Base-by-base conservation (phyloP, 2,329 filamentous ascomycete species). In the Neocatenulostroma microsporum region DNA sequence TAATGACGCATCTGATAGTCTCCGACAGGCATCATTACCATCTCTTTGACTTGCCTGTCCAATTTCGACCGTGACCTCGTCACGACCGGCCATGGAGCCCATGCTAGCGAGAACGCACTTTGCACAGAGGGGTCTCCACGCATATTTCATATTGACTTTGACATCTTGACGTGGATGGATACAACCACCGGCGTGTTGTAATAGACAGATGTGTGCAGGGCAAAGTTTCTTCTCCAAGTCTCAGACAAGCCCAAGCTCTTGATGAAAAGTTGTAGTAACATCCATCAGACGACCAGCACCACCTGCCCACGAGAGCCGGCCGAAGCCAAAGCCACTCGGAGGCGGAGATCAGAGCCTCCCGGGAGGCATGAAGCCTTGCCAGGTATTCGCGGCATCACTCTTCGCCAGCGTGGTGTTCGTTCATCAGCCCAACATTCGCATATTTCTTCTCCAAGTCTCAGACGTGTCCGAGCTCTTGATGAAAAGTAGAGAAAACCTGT, bases 321-420 rank as follows among this genome's bases (percentile, higher is more conserved):
- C 52, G 53, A 55, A 53, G 49, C 53, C 53, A 49, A 48, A 48
- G 50, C 34, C 53, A 45, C 44, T 30, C 48, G 45, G 39, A 49
- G 44, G 51, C 40, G 45, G 54, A 57, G 53, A 57, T 57, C 54
- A 57, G 56, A 48, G 49, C 54, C 54, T n/a, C n/a, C n/a, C n/a
- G n/a, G n/a, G n/a, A 50, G 44, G 49, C 25, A 40, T 34, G 40
- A 32, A 36, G 26, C 26, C 29, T 40, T 39, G 39, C 37, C 27
- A 26, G 40, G 27, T 31, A 39, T 36, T 33, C 47, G 37, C 42
- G 53, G 54, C 54, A 55, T 57, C 54, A 57, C 54, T 55, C 54
- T 57, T 47, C 47, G 51, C 51, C 51, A 42, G 44, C 46, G 53
- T 47, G 53, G 53, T 53, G n/a, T 55, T 46, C 42, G 39, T 44